phyloP scores from a whole-genome alignment of 257 asterid genomes.

The Cinchona pubescens region DNA sequence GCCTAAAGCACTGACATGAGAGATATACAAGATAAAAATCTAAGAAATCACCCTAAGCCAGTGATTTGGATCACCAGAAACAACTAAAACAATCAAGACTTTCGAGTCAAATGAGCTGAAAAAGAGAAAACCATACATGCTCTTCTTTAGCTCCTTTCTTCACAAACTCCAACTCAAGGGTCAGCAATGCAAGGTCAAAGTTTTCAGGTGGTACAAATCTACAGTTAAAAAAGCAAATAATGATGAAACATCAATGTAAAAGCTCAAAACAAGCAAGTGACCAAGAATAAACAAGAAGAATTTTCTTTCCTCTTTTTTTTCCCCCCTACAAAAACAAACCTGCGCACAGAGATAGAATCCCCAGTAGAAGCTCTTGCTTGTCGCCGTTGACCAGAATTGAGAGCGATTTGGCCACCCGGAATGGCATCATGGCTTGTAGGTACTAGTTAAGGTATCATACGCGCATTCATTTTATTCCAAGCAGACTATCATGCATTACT shows the following conservation, averaged over 20 bases:
- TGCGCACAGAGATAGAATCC: slow-evolving; percentile 64
- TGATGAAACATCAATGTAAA: not conserved
- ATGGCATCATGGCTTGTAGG: slow-evolving; percentile 59
- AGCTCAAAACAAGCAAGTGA: not conserved
- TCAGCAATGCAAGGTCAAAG: slow-evolving; percentile 74
- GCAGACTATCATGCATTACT: not conserved
- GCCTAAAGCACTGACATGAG: not conserved
- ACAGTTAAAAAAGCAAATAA: slow-evolving; percentile 15
- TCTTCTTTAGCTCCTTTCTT: slow-evolving; percentile 88
- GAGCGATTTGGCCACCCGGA: slow-evolving; percentile 63
- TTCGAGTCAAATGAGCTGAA: slow-evolving; percentile 2
- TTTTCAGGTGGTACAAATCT: slow-evolving; percentile 85
- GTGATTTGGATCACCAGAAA: slow-evolving; percentile 4
- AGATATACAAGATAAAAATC: not conserved
- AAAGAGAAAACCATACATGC: slow-evolving; percentile 44
- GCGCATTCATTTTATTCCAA: not conserved
- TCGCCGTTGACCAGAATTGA: slow-evolving; percentile 88
- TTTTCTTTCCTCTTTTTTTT: too few species aligned
- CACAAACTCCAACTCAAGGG: slow-evolving; percentile 94
- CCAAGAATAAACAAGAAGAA: not conserved
- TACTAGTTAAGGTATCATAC: slow-evolving; percentile 55
- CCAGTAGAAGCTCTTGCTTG: slow-evolving; percentile 83
- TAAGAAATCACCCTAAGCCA: not conserved
- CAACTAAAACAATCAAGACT: slow-evolving; percentile 1
- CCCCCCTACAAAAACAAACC: slow-evolving; percentile 45